Conservation (phyloP, 2,329 filamentous ascomycete genomes). For the Colletotrichum lini region DNA sequence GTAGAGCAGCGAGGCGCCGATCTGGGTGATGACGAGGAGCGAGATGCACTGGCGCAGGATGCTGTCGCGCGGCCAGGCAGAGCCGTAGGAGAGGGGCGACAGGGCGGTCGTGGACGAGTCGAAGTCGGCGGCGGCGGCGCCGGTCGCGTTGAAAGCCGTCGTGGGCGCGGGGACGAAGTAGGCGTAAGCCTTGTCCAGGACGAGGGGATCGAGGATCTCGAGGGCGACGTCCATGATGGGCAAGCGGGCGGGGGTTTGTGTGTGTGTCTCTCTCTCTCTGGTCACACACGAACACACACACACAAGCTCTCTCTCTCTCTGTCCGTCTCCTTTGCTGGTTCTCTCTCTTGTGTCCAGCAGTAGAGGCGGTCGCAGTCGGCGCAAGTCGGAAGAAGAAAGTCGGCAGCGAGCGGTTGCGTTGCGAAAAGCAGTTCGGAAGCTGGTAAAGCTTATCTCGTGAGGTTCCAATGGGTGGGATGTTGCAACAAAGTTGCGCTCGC, state of each 20-base stretch:
- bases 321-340: too few species aligned
- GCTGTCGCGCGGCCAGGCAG: slow-evolving; percentile 57
- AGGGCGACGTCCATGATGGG: slow-evolving; percentile 56
- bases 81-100: slow-evolving; percentile 42
- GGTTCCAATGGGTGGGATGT: slow-evolving; percentile 8
- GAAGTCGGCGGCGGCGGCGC: slow-evolving; percentile 28
- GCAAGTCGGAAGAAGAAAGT: not conserved
- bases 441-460: not conserved
- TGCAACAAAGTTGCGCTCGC: slow-evolving; percentile 14
- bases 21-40: slow-evolving; percentile 55
- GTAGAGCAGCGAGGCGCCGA: slow-evolving; percentile 63
- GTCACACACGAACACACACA: not conserved
- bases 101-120: not conserved
- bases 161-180: slow-evolving; percentile 51
- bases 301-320: not conserved
- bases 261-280: not conserved
- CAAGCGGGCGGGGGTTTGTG: slow-evolving; percentile 18
- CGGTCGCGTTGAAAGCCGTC: slow-evolving; percentile 34
- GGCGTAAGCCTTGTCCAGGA: slow-evolving; percentile 58
- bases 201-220: slow-evolving; percentile 57
- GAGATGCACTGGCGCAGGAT: slow-evolving; percentile 57
- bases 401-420: not conserved
- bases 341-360: not conserved
- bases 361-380: not conserved
- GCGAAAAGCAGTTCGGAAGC: not conserved